These are phyloP conservation scores for Ceratocystis destructans DNA, from an alignment of 2,329 filamentous ascomycete genomes.

Conservation along the genomic window DNA sequence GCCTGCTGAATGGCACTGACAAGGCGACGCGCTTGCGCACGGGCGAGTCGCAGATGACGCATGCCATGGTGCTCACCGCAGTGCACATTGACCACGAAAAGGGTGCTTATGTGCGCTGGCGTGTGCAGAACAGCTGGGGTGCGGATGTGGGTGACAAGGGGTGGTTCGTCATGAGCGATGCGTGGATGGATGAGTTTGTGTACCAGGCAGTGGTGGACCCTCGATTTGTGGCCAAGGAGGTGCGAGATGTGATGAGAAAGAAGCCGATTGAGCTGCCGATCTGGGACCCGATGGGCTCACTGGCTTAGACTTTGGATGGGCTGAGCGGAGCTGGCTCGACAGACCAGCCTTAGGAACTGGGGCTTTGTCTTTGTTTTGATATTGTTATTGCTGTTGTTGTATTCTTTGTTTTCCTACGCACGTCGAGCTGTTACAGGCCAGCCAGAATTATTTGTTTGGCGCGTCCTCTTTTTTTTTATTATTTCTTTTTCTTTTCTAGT, in stretches of 20 bases:
- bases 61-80: conserved; percentile 81
- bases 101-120: conserved; percentile 58
- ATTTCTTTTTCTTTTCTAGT: background rate
- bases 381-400: background rate
- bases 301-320: conserved; percentile 37
- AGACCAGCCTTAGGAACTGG: too few species aligned
- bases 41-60: conserved; percentile 73
- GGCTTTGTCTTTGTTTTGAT: background rate
- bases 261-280: conserved; percentile 57
- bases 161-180: conserved; percentile 81
- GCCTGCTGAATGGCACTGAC: conserved; percentile 50
- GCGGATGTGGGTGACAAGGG: conserved; percentile 56
- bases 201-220: conserved; percentile 80
- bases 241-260: conserved; percentile 56
- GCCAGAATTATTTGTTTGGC: too few species aligned
- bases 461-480: background rate
- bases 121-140: conserved; percentile 81
- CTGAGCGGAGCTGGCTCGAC: too few species aligned
- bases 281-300: conserved; percentile 69
- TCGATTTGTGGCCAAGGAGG: conserved; percentile 47
- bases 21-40: conserved; percentile 63
- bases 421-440: too few species aligned
- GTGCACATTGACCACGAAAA: conserved; percentile 57
- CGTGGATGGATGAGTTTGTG: conserved; percentile 66
- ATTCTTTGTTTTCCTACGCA: conserved; percentile 35